Conservation (phyloP, 2,329 filamentous ascomycete genomes). For the Akanthomyces dipterigenus region DNA sequence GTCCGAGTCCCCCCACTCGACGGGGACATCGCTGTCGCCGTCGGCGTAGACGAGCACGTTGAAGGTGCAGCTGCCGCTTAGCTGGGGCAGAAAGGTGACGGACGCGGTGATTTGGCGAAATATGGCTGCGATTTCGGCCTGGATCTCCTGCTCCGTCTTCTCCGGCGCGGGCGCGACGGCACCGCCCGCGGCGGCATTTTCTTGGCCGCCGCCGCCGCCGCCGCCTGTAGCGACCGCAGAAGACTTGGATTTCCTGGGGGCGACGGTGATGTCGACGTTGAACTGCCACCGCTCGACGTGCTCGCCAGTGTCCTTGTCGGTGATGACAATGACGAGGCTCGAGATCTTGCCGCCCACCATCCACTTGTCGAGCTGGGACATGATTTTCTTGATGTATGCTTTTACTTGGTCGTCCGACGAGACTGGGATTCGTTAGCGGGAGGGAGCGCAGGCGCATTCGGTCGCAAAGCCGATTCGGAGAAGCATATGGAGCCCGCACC, state of each 20-base stretch:
- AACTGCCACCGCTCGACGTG: conserved; percentile 98
- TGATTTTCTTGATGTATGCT: conserved; percentile 98
- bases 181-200: conserved; percentile 52
- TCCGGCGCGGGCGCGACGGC: conserved; percentile 37
- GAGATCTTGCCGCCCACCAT: conserved; percentile 96
- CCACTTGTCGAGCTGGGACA: conserved; percentile 96
- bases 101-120: conserved; percentile 98
- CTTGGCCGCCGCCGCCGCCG: conserved; percentile 53
- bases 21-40: conserved; percentile 89
- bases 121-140: conserved; percentile 90
- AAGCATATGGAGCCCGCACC: conserved; percentile 38
- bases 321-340: conserved; percentile 93
- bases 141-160: conserved; percentile 90
- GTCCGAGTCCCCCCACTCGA: conserved; percentile 98
- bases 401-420: conserved; percentile 97
- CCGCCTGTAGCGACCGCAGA: conserved; percentile 41
- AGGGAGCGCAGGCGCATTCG: too few species aligned
- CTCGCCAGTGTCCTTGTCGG: conserved; percentile 93
- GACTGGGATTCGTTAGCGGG: conserved; percentile 41
- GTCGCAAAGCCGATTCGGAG: neutral
- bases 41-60: conserved; percentile 98
- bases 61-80: conserved; percentile 88
- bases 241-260: conserved; percentile 24
- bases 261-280: conserved; percentile 55
- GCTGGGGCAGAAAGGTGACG: conserved; percentile 91